Evolutionary conservation across 2,329 filamentous ascomycete species (phyloP).

Genomic region (Colletotrichum simmondsii): DNA sequence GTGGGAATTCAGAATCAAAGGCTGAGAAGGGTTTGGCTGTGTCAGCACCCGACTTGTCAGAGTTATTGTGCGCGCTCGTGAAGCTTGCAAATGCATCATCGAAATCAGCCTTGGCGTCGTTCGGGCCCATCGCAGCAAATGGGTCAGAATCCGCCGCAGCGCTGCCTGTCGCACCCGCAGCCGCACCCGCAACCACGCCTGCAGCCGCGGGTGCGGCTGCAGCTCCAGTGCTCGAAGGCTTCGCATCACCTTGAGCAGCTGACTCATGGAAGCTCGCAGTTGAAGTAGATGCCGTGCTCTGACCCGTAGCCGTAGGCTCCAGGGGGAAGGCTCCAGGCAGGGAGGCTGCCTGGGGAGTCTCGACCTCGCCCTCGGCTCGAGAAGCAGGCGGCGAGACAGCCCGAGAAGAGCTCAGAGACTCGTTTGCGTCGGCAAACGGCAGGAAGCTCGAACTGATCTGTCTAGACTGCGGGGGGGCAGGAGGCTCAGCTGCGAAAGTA

Average conservation of each 20-base stretch:
- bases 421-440: constrained; percentile 73
- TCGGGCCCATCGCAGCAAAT: constrained; percentile 64
- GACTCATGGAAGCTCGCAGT: constrained; percentile 45
- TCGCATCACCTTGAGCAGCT: constrained; percentile 40
- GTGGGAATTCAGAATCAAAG: constrained; percentile 87
- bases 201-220: constrained; percentile 3
- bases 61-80: constrained; percentile 62
- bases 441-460: constrained; percentile 83
- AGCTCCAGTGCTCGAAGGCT: constrained; percentile 25
- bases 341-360: constrained; percentile 41
- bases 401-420: constrained; percentile 81
- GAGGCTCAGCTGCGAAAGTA: constrained; percentile 65
- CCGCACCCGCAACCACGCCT: constrained; percentile 14
- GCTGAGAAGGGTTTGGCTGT: constrained; percentile 57
- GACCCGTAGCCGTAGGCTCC: constrained; percentile 50
- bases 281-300: constrained; percentile 44
- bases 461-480: constrained; percentile 75
- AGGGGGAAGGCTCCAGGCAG: constrained; percentile 47
- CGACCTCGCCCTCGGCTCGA: constrained; percentile 64
- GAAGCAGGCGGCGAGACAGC: constrained; percentile 78
- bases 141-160: constrained; percentile 51
- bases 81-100: constrained; percentile 88
- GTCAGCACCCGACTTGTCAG: constrained; percentile 54
- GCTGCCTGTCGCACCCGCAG: constrained; percentile 16
- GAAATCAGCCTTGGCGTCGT: constrained; percentile 81